Conservation (phyloP, 2,329 filamentous ascomycete species). For the Epichloe coenophiala region DNA sequence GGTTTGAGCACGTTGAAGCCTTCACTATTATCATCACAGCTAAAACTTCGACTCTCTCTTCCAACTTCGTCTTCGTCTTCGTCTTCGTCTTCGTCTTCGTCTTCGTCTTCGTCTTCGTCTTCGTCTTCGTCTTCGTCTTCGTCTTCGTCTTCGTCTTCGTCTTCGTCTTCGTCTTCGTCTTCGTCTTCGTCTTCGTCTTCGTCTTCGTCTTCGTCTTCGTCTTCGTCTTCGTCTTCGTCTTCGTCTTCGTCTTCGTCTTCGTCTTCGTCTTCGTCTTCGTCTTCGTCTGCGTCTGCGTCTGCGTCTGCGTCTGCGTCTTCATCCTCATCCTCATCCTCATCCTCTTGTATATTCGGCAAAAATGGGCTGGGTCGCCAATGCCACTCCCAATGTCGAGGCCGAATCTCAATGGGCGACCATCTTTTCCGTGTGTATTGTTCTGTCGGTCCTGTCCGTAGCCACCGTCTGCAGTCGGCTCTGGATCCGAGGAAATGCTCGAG, state of each 20-base stretch:
- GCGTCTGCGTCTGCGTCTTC: not conserved
- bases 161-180: not conserved
- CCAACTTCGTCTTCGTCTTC: not conserved
- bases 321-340: not conserved
- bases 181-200: not conserved
- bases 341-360: not conserved
- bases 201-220: not conserved
- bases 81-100: not conserved
- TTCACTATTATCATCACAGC: not conserved
- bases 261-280: not conserved
- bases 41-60: not conserved
- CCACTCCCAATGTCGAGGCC: slow-evolving; percentile 30
- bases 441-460: slow-evolving; percentile 28
- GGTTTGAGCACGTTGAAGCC: not conserved
- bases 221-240: not conserved
- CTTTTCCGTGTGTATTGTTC: slow-evolving; percentile 31
- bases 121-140: not conserved
- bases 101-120: not conserved
- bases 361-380: slow-evolving; percentile 40
- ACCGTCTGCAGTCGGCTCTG: slow-evolving; percentile 28
- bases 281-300: not conserved
- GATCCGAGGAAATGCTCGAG: slow-evolving; percentile 26
- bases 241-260: not conserved
- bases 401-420: slow-evolving; percentile 35
- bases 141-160: not conserved